phyloP scores from a whole-genome alignment of 805 yeast species.

The Pichia membranifaciens region DNA sequence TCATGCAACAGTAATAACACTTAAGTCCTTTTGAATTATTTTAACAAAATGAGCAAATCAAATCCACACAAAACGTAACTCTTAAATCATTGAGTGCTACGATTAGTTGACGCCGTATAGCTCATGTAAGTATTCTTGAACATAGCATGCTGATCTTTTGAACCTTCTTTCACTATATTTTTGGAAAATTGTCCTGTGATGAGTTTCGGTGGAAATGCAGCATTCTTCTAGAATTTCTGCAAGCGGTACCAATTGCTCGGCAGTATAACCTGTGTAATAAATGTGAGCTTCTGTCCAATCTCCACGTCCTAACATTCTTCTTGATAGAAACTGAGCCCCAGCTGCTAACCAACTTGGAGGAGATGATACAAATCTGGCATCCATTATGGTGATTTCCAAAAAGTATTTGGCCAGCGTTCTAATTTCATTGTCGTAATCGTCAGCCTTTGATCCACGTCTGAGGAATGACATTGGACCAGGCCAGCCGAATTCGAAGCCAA shows the following conservation, averaged over 20 bases:
- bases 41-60: too few species aligned
- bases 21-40: too few species aligned
- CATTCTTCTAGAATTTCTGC: constrained; percentile 68
- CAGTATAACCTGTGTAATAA: constrained; percentile 88
- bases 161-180: constrained; percentile 84
- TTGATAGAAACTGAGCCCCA: constrained; percentile 75
- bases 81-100: too few species aligned
- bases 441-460: constrained; percentile 85
- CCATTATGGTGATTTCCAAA: constrained; percentile 71
- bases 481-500: constrained; percentile 71
- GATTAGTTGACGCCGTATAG: background rate
- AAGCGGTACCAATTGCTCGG: constrained; percentile 73
- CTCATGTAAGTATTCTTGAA: constrained; percentile 46
- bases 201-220: constrained; percentile 50
- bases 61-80: too few species aligned
- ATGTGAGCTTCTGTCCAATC: constrained; percentile 81
- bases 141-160: constrained; percentile 72
- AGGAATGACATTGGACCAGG: constrained; percentile 90
- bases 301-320: constrained; percentile 70
- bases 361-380: constrained; percentile 61
- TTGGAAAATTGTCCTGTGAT: constrained; percentile 78
- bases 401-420: constrained; percentile 85
- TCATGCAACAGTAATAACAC: too few species aligned
- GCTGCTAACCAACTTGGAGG: constrained; percentile 78
- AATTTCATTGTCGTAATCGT: constrained; percentile 75